Base-by-base conservation (phyloP, 331 rosid species). In the Stylosanthes scabra region DNA sequence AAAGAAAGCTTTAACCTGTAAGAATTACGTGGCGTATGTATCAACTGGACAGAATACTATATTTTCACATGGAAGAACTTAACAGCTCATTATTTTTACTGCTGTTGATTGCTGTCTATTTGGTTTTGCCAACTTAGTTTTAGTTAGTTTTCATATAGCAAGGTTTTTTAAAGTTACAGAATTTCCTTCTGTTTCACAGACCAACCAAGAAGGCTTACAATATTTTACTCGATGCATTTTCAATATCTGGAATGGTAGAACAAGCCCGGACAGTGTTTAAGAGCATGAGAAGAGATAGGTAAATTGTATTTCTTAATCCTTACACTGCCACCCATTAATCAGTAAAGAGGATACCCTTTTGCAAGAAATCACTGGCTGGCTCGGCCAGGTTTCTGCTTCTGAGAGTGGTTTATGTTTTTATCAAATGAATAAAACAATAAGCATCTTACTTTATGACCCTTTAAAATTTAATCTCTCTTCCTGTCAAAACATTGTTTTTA, bases 261-360 rank as follows among this genome's bases (percentile, higher is more conserved):
- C 96, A 91, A 81, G 99, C 99, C 78, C 88, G 57, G 58, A 89
- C 80, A 2, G 91, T 94, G 68, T 90, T 94, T 68, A 94, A 90
- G 83, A 88, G 97, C 83, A 91, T 94, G 99, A 83, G 89, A 91
- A 91, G 99, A 74, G 96, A 94, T 83, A 87, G 91, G 99, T 94
- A 81, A 82, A 55, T 72, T 31, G 7, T 63, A 12, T 76, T 70
- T 61, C 71, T 65, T 79, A 47, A 39, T 50, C 41, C 54, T 25
- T 51, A 27, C 27, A 16, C 57, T 54, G 56, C 77, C 76, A 52
- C 64, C 12, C 10, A 15, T 59, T 75, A 77, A 44, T 45, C 57
- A 41, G 46, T 49, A 13, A 27, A 11, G 50, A 68, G 59, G 74
- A 44, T 59, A 37, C 25, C 50, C 15, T 59, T 55, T 47, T 37